These are phyloP conservation scores for Aspergillus sp. DNA, from an alignment of 2,329 filamentous ascomycete genomes.

Conservation along the genomic window DNA sequence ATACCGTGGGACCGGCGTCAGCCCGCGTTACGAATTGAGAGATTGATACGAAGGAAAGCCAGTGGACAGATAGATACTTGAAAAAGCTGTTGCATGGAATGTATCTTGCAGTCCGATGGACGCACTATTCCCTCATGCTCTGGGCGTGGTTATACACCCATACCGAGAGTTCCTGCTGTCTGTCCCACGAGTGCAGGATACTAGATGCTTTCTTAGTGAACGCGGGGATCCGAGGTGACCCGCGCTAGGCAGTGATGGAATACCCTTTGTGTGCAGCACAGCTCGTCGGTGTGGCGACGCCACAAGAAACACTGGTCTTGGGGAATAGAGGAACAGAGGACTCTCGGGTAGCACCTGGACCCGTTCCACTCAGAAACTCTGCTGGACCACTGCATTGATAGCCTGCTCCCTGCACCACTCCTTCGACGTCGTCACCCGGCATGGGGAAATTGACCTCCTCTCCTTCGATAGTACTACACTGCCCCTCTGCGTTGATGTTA, in stretches of 20 bases:
- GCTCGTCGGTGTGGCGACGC: not conserved
- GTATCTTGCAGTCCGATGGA: no score
- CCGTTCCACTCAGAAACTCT: not conserved
- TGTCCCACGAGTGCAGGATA: no score
- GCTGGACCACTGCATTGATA: not conserved
- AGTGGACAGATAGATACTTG: no score
- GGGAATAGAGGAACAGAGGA: not conserved
- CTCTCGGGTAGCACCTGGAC: not conserved
- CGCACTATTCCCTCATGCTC: no score
- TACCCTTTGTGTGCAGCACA: not conserved
- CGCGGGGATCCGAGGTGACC: no score
- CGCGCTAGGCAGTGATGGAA: not conserved
- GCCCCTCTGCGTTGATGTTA: constrained; percentile 1
- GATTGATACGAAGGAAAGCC: no score
- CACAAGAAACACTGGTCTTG: not conserved
- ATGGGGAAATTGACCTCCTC: constrained; percentile 2
- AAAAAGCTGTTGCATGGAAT: no score
- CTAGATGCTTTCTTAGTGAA: no score
- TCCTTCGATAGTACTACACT: not conserved
- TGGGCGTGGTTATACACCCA: no score
- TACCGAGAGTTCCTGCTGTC: no score
- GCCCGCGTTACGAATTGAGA: no score
- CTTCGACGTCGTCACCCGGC: not conserved
- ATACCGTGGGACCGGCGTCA: no score
- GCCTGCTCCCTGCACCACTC: not conserved